Evolutionary conservation across 768 basidiomycete species (phyloP).

Genomic region (Termitomyces sp.): DNA sequence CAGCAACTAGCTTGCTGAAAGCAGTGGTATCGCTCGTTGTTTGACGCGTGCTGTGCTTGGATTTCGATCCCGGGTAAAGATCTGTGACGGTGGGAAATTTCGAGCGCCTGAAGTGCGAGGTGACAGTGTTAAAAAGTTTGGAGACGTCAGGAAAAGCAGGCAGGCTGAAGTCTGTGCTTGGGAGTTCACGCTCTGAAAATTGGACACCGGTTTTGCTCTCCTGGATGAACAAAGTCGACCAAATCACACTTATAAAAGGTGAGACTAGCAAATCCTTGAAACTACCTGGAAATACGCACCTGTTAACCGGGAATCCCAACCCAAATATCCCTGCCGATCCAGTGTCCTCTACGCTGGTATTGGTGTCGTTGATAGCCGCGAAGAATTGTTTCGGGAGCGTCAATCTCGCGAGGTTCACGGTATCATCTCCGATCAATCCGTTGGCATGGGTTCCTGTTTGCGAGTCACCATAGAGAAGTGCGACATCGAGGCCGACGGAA

Average conservation of each 20-base stretch:
- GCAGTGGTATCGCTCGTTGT: not conserved
- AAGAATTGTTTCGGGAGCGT: constrained; percentile 51
- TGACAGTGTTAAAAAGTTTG: constrained; percentile 8
- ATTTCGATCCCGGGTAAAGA: constrained; percentile 1
- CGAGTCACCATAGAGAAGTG: constrained; percentile 69
- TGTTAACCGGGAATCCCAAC: constrained; percentile 70
- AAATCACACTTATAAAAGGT: constrained; percentile 37
- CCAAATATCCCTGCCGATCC: constrained; percentile 69
- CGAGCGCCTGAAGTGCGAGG: constrained; percentile 6
- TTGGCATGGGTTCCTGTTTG: constrained; percentile 63
- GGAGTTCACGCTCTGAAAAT: not conserved
- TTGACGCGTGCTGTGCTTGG: constrained; percentile 13
- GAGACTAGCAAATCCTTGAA: not conserved
- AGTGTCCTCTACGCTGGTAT: constrained; percentile 55
- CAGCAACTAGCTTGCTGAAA: constrained; percentile 29
- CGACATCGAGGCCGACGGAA: constrained; percentile 40
- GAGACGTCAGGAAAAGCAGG: constrained; percentile 27
- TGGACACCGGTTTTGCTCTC: constrained; percentile 4
- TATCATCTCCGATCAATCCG: constrained; percentile 61
- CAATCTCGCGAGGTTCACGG: constrained; percentile 51
- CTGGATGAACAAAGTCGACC: constrained; percentile 33
- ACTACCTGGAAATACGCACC: constrained; percentile 40
- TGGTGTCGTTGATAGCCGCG: constrained; percentile 65
- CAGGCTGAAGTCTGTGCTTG: constrained; percentile 16
- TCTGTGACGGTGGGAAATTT: constrained; percentile 4